Percentiles rank a stretch among this genome's conserved stretches.
These are phyloP conservation scores for Amyloporia xantha DNA, from an alignment of 768 basidiomycete species.

Conservation along the genomic window DNA sequence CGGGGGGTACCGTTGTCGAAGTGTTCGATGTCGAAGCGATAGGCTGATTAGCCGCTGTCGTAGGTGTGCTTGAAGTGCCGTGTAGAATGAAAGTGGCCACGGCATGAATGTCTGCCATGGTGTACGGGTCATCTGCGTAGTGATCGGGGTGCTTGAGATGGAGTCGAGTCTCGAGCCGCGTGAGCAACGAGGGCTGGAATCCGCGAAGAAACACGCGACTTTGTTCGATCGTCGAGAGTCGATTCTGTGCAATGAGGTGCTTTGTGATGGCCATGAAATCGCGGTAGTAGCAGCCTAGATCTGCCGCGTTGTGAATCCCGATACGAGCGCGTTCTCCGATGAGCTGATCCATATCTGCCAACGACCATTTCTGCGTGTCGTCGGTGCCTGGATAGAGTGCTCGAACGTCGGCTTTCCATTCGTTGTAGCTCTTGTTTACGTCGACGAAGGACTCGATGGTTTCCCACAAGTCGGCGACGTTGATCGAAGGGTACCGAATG, in stretches of 20 bases:
- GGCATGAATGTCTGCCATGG: constrained; percentile 13
- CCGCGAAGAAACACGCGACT: constrained; percentile 16
- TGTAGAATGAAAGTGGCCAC: constrained; percentile 17
- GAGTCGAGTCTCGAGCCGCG: constrained; percentile 8
- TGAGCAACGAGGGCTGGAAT: constrained; percentile 3
- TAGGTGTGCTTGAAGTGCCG: not conserved
- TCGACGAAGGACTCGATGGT: constrained; percentile 15
- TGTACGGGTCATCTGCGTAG: constrained; percentile 22
- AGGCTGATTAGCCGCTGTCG: not conserved
- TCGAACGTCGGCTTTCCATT: constrained; percentile 18
- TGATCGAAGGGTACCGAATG: constrained; percentile 1
- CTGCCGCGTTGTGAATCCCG: not conserved
- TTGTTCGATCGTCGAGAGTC: constrained; percentile 16
- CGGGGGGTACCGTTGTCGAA: not conserved
- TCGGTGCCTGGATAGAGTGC: constrained; percentile 18
- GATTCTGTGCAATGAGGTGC: constrained; percentile 15
- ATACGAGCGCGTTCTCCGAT: constrained; percentile 13
- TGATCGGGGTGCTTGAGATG: constrained; percentile 21
- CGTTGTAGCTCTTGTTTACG: constrained; percentile 11
- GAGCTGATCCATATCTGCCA: constrained; percentile 20
- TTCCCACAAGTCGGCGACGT: constrained; percentile 1
- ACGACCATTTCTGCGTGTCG: constrained; percentile 11
- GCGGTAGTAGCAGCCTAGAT: constrained; percentile 13
- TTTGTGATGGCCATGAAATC: constrained; percentile 17
- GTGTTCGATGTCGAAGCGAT: not conserved